Conservation (phyloP, 2,329 filamentous ascomycete species). For the Zelopaecilomyces penicillatus region DNA sequence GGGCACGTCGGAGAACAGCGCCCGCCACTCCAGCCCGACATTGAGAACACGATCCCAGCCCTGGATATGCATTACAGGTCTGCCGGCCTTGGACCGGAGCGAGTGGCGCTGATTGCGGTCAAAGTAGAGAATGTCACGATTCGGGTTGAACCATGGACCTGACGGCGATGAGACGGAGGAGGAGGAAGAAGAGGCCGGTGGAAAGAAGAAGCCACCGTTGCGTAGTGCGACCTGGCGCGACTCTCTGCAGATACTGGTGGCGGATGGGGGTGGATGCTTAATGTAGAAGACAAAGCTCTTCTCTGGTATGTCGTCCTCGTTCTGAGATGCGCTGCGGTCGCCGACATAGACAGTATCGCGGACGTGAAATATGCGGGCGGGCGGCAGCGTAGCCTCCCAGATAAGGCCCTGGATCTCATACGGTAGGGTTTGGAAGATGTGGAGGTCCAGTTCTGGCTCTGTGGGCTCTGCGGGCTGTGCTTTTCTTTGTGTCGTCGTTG, state of each 20-base stretch:
- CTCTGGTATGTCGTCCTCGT: background rate
- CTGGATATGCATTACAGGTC: slow-evolving; percentile 5
- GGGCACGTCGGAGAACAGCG: slow-evolving; percentile 19
- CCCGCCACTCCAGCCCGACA: slow-evolving; percentile 22
- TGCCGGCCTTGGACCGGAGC: slow-evolving; percentile 9
- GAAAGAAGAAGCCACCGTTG: slow-evolving; percentile 18
- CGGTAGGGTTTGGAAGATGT: slow-evolving; percentile 14
- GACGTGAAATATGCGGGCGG: slow-evolving; percentile 22
- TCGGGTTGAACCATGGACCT: slow-evolving; percentile 19
- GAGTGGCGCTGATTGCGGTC: slow-evolving; percentile 17
- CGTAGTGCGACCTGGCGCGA: slow-evolving; percentile 18
- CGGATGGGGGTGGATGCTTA: slow-evolving; percentile 12
- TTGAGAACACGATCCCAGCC: slow-evolving; percentile 19
- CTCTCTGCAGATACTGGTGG: slow-evolving; percentile 17
- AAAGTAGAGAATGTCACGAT: slow-evolving; percentile 21
- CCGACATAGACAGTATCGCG: slow-evolving; percentile 7
- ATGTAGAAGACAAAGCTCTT: slow-evolving; percentile 16
- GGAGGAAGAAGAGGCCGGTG: background rate
- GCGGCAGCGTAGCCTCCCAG: slow-evolving; percentile 20
- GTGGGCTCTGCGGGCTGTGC: no score
- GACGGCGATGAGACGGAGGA: slow-evolving; percentile 4
- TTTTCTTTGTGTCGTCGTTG: no score
- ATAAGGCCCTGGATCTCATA: slow-evolving; percentile 20
- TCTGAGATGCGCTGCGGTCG: background rate
- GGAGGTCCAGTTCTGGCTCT: background rate